Conservation (phyloP, 805 yeast genomes). For the Ogataea saltuana region DNA sequence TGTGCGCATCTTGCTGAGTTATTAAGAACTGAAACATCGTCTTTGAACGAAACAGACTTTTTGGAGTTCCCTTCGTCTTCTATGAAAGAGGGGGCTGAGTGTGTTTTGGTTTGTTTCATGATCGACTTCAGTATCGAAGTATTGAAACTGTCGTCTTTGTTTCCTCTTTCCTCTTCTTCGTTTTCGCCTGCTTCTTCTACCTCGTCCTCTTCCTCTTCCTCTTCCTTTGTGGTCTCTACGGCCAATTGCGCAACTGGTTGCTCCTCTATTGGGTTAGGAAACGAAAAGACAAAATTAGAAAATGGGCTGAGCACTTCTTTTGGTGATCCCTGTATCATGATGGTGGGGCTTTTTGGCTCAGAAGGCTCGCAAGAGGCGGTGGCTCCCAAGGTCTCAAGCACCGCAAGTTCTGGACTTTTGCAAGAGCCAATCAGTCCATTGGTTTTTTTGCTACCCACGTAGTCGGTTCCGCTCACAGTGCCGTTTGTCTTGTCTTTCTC, state of each 20-base stretch:
- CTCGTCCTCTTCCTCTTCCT: not conserved
- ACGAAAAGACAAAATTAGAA: constrained; percentile 10
- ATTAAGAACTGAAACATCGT: constrained; percentile 19
- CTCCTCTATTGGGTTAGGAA: constrained; percentile 5
- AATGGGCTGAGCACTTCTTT: not conserved
- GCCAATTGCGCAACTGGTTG: too few relatives aligned
- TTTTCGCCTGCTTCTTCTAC: too few relatives aligned
- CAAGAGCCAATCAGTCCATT: too few relatives aligned
- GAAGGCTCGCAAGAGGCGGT: too few relatives aligned
- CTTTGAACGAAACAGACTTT: constrained; percentile 24
- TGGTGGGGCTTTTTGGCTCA: not conserved
- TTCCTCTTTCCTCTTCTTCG: constrained; percentile 1
- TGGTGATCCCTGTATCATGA: not conserved
- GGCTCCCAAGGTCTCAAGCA: too few relatives aligned
- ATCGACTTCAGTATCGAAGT: constrained; percentile 20
- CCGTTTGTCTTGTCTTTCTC: not conserved
- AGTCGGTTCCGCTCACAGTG: too few relatives aligned
- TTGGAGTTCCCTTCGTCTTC: constrained; percentile 17
- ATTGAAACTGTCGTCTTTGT: constrained; percentile 9
- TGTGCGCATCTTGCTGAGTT: constrained; percentile 9
- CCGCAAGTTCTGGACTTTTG: too few relatives aligned
- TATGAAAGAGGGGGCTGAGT: not conserved
- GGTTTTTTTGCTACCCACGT: too few relatives aligned
- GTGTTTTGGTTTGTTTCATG: constrained; percentile 17
- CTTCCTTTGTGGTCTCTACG: too few relatives aligned